A percentile compares a stretch with the other conserved stretches of the same genome.
Evolutionary conservation across 306 rosid species (phyloP).

Genomic region (Cicer cuneatum): DNA sequence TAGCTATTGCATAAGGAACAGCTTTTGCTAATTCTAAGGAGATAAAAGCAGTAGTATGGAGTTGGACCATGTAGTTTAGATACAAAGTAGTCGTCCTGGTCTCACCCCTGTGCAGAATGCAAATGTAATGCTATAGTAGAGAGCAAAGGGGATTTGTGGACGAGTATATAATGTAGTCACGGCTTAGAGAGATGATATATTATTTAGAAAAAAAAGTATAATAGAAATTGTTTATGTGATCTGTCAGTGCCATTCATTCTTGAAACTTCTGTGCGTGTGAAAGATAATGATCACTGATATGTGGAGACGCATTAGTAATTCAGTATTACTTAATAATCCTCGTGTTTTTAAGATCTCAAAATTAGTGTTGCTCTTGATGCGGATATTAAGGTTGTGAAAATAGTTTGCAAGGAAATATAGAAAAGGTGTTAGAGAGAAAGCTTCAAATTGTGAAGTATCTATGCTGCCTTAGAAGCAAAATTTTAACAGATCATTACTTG

Average conservation of each 20-base stretch:
- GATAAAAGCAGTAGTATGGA: slow-evolving; percentile 46
- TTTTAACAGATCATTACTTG: background rate
- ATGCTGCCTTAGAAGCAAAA: background rate
- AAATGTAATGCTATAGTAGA: slow-evolving; percentile 37
- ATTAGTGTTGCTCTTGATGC: background rate
- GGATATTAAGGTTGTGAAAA: background rate
- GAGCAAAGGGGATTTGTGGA: slow-evolving; percentile 40
- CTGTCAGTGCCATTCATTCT: background rate
- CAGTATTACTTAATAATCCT: background rate
- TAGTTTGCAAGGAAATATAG: background rate
- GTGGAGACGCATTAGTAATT: background rate
- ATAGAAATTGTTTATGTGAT: slow-evolving; percentile 37
- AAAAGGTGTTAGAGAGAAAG: background rate
- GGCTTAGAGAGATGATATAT: slow-evolving; percentile 30
- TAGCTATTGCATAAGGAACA: slow-evolving; percentile 42
- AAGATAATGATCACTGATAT: background rate
- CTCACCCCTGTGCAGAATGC: slow-evolving; percentile 44
- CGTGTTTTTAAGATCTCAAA: background rate
- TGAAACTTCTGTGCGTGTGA: slow-evolving; percentile 17
- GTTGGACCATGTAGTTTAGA: slow-evolving; percentile 49
- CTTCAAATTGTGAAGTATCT: background rate
- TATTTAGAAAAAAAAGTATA: slow-evolving; percentile 30
- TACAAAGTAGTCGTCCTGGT: slow-evolving; percentile 42
- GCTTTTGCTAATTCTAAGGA: slow-evolving; percentile 35
- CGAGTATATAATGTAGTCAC: slow-evolving; percentile 40